Conservation (phyloP, 2,329 filamentous ascomycete genomes). For the Beauveria medogensis region DNA sequence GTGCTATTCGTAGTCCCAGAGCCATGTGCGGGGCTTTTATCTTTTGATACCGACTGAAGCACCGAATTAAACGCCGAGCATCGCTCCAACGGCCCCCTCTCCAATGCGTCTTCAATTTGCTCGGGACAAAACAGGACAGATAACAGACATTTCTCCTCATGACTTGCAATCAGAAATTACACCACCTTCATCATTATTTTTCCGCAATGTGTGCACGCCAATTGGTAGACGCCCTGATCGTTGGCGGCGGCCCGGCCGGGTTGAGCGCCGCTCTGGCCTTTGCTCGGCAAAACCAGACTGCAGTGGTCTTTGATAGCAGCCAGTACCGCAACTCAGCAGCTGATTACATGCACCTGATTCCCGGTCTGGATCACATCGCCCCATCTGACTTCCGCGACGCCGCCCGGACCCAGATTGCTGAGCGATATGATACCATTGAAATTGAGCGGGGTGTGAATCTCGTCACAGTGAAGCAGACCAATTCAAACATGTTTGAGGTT, state of each 20-base stretch:
- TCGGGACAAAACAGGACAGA: too few species aligned
- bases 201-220: not conserved
- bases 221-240: slow-evolving; percentile 21
- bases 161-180: too few species aligned
- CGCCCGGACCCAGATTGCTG: too few species aligned
- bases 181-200: too few species aligned
- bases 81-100: too few species aligned
- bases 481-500: slow-evolving; percentile 17
- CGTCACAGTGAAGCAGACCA: slow-evolving; percentile 10
- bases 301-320: slow-evolving; percentile 33
- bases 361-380: slow-evolving; percentile 19
- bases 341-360: slow-evolving; percentile 34
- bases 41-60: too few species aligned
- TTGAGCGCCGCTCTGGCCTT: slow-evolving; percentile 29
- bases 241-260: slow-evolving; percentile 35
- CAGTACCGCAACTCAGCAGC: slow-evolving; percentile 32
- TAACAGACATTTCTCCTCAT: too few species aligned
- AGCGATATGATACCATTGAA: slow-evolving; percentile 13
- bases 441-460: slow-evolving; percentile 14
- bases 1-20: too few species aligned
- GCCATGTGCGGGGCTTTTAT: too few species aligned
- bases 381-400: slow-evolving; percentile 17
- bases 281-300: slow-evolving; percentile 26
- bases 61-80: too few species aligned
- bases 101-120: too few species aligned